Conservation (phyloP, 139 green algal genomes). For the Trebouxia sp. region DNA sequence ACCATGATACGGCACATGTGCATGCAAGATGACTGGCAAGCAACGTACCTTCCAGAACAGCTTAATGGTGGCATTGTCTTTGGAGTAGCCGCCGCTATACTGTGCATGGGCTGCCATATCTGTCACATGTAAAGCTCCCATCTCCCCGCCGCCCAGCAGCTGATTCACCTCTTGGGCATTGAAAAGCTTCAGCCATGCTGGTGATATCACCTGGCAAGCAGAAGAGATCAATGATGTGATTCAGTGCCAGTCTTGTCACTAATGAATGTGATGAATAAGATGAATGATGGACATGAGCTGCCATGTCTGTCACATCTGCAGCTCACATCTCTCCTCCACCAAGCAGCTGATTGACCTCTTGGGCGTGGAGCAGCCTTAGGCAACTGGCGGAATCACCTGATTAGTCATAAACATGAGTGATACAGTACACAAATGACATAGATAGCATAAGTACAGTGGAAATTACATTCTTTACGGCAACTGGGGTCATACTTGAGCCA, state of each 20-base stretch:
- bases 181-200: conserved; percentile 80
- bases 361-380: conserved; percentile 80
- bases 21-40: background rate
- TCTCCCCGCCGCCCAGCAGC: conserved; percentile 61
- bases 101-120: conserved; percentile 71
- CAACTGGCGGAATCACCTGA: conserved; percentile 33
- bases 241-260: conserved; percentile 40
- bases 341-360: conserved; percentile 84
- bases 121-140: conserved; percentile 65
- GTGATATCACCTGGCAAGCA: conserved; percentile 65
- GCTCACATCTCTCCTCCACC: conserved; percentile 53
- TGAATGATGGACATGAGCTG: conserved; percentile 40
- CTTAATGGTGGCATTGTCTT: conserved; percentile 64
- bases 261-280: no score
- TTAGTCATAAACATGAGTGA: background rate
- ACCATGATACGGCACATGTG: background rate
- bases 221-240: conserved; percentile 75
- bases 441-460: background rate
- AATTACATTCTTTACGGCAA: no score
- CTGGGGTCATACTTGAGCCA: conserved; percentile 50
- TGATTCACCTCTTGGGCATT: conserved; percentile 84
- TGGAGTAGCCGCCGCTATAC: conserved; percentile 70
- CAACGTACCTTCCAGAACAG: conserved; percentile 77
- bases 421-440: background rate
- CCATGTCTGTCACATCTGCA: conserved; percentile 83